Evolutionary conservation across 2,329 filamentous ascomycete species (phyloP).

Genomic region (Metarhizium guizhouense): DNA sequence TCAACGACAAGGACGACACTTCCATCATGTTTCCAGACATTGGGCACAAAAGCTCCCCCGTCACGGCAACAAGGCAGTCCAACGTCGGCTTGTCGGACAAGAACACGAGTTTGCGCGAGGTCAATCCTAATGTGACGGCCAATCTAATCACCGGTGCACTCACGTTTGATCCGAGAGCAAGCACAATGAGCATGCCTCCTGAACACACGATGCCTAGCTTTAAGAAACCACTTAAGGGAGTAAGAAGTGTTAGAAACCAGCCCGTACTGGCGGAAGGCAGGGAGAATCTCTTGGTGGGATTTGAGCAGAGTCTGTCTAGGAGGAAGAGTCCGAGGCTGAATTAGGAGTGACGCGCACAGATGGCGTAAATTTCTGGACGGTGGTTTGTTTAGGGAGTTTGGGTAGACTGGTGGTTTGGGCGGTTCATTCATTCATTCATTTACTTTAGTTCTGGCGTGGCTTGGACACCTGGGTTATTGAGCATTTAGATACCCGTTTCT

Average conservation of each 20-base stretch:
- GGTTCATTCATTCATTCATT: background rate
- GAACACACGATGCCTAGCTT: slow-evolving; percentile 37
- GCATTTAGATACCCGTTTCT: slow-evolving; percentile 24
- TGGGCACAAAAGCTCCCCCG: slow-evolving; percentile 18
- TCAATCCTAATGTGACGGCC: slow-evolving; percentile 42
- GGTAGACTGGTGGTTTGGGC: background rate
- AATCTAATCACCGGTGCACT: slow-evolving; percentile 28
- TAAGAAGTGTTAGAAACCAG: slow-evolving; percentile 22
- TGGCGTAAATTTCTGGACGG: background rate
- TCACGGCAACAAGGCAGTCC: slow-evolving; percentile 3
- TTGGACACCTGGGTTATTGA: slow-evolving; percentile 19
- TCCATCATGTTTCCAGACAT: slow-evolving; percentile 23
- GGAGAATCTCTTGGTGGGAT: slow-evolving; percentile 41
- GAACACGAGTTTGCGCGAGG: slow-evolving; percentile 42
- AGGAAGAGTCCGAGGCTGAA: slow-evolving; percentile 48
- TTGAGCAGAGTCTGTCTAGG: slow-evolving; percentile 36
- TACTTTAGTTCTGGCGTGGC: background rate
- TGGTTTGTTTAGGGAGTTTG: background rate
- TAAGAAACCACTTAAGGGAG: slow-evolving; percentile 32
- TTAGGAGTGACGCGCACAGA: slow-evolving; percentile 9
- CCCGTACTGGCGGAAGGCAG: slow-evolving; percentile 32
- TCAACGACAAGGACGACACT: slow-evolving; percentile 16
- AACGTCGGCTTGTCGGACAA: slow-evolving; percentile 16
- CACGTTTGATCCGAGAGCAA: slow-evolving; percentile 33
- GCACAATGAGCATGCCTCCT: slow-evolving; percentile 30